These are phyloP conservation scores for Vicia faba DNA, from an alignment of 306 rosid species.

Conservation along the genomic window DNA sequence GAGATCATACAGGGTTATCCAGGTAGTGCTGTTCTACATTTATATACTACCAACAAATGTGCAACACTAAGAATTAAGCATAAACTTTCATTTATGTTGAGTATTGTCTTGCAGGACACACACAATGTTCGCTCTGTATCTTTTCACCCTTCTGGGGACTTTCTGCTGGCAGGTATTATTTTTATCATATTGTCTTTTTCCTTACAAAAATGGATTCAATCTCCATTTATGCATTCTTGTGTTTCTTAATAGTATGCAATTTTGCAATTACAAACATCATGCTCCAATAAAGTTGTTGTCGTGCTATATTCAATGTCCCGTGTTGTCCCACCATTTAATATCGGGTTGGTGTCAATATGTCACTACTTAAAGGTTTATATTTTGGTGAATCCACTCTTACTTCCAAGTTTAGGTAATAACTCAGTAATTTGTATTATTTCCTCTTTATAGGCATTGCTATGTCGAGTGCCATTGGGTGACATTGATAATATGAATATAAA, in stretches of 20 bases:
- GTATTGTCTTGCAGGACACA: constrained; percentile 65
- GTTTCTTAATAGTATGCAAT: constrained; percentile 26
- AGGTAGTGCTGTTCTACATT: constrained; percentile 54
- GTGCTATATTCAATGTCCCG: constrained; percentile 5
- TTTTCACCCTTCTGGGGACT: constrained; percentile 94
- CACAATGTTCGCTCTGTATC: constrained; percentile 91
- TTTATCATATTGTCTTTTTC: constrained; percentile 18
- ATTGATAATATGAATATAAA: neutral
- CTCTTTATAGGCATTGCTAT: constrained; percentile 7
- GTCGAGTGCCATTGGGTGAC: constrained; percentile 4
- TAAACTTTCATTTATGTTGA: constrained; percentile 15
- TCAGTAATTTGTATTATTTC: constrained; percentile 31
- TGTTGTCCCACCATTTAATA: constrained; percentile 5
- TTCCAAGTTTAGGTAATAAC: constrained; percentile 17
- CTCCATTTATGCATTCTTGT: constrained; percentile 6
- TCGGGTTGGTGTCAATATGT: constrained; percentile 9
- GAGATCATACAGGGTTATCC: constrained; percentile 90
- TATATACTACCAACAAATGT: constrained; percentile 35
- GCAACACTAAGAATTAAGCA: constrained; percentile 20
- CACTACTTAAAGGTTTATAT: constrained; percentile 12
- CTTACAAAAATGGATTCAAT: constrained; percentile 22
- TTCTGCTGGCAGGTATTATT: constrained; percentile 76
- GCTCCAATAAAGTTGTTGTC: neutral
- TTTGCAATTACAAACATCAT: constrained; percentile 6
- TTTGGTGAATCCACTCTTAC: constrained; percentile 12